These are phyloP conservation scores for Cordyceps cateniannulata DNA, from an alignment of 2,329 filamentous ascomycete species.

Conservation along the genomic window DNA sequence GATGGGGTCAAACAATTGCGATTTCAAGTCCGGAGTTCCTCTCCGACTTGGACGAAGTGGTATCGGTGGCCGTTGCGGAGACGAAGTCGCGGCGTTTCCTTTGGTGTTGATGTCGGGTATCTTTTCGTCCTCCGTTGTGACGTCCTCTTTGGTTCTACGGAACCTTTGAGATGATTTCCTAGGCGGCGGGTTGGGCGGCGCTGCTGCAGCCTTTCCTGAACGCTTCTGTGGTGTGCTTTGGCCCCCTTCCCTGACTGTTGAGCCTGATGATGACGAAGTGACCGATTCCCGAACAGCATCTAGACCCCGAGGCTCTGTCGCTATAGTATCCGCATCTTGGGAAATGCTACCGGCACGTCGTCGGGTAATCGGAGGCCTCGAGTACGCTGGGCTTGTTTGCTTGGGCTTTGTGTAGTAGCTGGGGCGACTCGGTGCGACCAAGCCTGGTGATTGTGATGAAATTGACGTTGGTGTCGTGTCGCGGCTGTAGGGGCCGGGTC, in stretches of 20 bases:
- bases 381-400: constrained; percentile 49
- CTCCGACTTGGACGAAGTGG: constrained; percentile 56
- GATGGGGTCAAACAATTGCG: constrained; percentile 44
- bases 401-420: constrained; percentile 38
- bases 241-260: constrained; percentile 53
- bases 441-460: constrained; percentile 64
- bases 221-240: constrained; percentile 37
- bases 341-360: constrained; percentile 50
- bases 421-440: constrained; percentile 43
- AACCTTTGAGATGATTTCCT: constrained; percentile 56
- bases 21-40: constrained; percentile 56
- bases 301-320: constrained; percentile 49
- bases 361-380: constrained; percentile 54
- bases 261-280: constrained; percentile 66
- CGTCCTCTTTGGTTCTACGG: constrained; percentile 24
- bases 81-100: constrained; percentile 21
- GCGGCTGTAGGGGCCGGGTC: constrained; percentile 64
- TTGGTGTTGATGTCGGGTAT: constrained; percentile 21
- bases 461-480: constrained; percentile 75
- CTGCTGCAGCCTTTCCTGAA: constrained; percentile 35
- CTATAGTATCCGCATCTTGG: constrained; percentile 40
- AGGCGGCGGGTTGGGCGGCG: constrained; percentile 54
- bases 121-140: constrained; percentile 30
- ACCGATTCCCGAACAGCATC: constrained; percentile 62
- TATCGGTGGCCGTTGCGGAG: constrained; percentile 15